A percentile compares a stretch with the other conserved stretches of the same genome.
These are phyloP conservation scores for Fraxinus sp. DNA, from an alignment of 305 asterid genomes.

Conservation along the genomic window DNA sequence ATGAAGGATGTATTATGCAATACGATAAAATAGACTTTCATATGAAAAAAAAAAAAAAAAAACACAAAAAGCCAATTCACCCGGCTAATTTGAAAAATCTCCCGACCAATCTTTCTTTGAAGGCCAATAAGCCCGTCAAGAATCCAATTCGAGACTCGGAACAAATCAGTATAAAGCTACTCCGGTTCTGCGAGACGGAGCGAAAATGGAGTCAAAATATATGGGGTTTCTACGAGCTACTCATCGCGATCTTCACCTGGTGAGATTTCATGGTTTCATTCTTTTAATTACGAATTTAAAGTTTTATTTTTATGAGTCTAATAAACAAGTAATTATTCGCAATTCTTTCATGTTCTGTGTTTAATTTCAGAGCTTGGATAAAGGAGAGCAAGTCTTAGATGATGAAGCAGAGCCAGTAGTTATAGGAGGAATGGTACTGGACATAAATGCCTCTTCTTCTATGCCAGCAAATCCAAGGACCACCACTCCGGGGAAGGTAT, in stretches of 20 bases:
- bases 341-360: background rate
- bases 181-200: background rate
- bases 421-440: conserved; percentile 88
- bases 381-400: conserved; percentile 21
- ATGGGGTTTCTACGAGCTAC: conserved; percentile 21
- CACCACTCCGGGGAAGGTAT: conserved; percentile 93
- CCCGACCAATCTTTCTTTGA: background rate
- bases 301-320: background rate
- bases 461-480: conserved; percentile 62
- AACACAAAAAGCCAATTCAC: too few relatives aligned
- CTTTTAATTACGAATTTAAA: background rate
- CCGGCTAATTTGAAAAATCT: too few relatives aligned
- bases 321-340: background rate
- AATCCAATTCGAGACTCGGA: background rate
- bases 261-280: background rate
- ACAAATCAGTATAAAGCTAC: background rate
- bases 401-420: conserved; percentile 51
- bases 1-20: too few relatives aligned
- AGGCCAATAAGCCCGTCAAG: background rate
- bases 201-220: background rate
- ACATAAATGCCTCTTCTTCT: conserved; percentile 66
- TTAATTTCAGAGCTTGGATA: conserved; percentile 21
- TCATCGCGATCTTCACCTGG: conserved; percentile 17
- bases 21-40: too few relatives aligned
- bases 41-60: too few relatives aligned